These are phyloP conservation scores for Epichloe sibirici DNA, from an alignment of 2,329 filamentous ascomycete genomes.

Conservation along the genomic window DNA sequence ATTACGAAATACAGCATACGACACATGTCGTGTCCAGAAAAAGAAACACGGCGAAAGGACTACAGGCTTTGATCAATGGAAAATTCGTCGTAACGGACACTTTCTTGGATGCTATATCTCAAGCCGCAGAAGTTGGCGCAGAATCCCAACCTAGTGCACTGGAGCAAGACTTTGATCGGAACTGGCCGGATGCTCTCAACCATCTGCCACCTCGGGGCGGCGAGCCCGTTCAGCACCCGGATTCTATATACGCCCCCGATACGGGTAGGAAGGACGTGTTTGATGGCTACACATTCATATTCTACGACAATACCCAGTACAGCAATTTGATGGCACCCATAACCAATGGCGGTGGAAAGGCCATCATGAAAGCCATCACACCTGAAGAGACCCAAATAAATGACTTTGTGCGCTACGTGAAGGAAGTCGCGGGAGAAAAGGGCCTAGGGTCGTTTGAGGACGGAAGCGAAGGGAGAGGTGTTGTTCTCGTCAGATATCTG, in stretches of 20 bases:
- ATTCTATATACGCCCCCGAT: constrained; percentile 62
- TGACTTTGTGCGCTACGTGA: constrained; percentile 69
- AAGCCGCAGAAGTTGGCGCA: constrained; percentile 40
- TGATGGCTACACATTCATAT: constrained; percentile 78
- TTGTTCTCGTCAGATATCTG: constrained; percentile 66
- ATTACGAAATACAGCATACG: constrained; percentile 58
- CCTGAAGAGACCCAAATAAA: constrained; percentile 54
- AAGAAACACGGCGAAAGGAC: constrained; percentile 74
- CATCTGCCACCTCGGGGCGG: constrained; percentile 64
- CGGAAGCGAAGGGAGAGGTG: constrained; percentile 53
- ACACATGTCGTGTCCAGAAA: constrained; percentile 86
- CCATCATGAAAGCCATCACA: constrained; percentile 50
- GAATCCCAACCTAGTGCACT: constrained; percentile 42
- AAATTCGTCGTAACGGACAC: constrained; percentile 62
- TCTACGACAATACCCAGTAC: constrained; percentile 65
- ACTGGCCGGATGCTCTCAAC: constrained; percentile 65
- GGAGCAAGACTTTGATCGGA: constrained; percentile 65
- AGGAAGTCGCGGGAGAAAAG: constrained; percentile 62
- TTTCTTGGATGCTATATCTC: constrained; percentile 62
- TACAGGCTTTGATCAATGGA: constrained; percentile 77
- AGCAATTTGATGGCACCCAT: constrained; percentile 64
- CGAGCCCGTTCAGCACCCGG: constrained; percentile 58
- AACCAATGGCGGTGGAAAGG: constrained; percentile 72
- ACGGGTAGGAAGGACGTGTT: constrained; percentile 58
- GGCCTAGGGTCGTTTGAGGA: constrained; percentile 52